Evolutionary conservation across 2,329 filamentous ascomycete species (phyloP), one percentile per base, ranked within the genome.

Genomic region (Rutstroemia sydowiana): DNA sequence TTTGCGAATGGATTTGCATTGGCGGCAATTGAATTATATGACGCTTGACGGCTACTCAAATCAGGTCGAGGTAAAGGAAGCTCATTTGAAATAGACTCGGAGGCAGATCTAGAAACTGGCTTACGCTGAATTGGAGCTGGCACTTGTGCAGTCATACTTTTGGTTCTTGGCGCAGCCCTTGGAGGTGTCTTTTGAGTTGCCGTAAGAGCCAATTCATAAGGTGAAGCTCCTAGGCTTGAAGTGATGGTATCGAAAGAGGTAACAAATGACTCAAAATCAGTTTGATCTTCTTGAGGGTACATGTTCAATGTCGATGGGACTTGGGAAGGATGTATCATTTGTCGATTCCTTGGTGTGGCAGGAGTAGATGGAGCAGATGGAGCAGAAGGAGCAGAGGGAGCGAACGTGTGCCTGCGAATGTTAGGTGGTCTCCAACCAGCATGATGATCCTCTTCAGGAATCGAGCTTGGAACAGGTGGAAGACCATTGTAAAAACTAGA

Each of bases 191-290:
- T 47, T n/a, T 32, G 39, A 23, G 32, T 45, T 26, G 53, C 41
- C 5, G 40, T 34, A 20, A 56, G 31, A 41, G 54, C 59, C 5
- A 56, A 34, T 30, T 64, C 59, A 48, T 65, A 64, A 6, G 60
- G 59, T 14, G 55, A 59, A 18, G 48, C 55, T 1, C 63, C 61
- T 2, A 65, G 44, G 13, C 58, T 58, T 2, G 45, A 57, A 2
- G 59, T 52, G 10, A 64, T 53, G 10, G 31, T 56, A 7, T 56
- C 53, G 21, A 57, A 54, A 7, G 56, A 58, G 5, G 61, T 62
- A 5, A 65, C 45, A 16, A 63, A 54, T 2, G 55, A 44, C 45
- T 64, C 62, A 23, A 60, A 61, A 13, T 63, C 60, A 5, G 55
- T 48, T 36, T 55, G 55, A 9, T 51, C 31, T 21, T 45, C 48